Base-by-base conservation (phyloP, 805 yeast species). In the Saturnispora ahearnii region DNA sequence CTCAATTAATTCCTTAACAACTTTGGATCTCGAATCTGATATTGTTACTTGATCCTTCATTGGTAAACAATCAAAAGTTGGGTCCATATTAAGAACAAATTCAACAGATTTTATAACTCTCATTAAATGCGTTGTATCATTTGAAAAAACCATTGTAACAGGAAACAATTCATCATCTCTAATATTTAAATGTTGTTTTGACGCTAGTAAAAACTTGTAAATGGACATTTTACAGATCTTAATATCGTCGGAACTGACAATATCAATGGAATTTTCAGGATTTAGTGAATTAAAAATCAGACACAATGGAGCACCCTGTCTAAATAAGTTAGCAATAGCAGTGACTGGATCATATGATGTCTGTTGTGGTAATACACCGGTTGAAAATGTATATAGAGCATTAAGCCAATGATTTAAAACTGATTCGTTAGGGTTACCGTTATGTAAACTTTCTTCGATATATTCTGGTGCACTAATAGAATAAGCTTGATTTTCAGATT, bases 221-320 rank as follows among this genome's bases (percentile, higher is more conserved):
- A 93, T 88, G 24, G 88, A 82, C 69, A 84, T 84, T 61, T 93
- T 93, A 67, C 96, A 87, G 45, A 84, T 76, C 60, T 87, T 82
- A 54, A 87, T 62, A 62, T 91, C 96, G 61, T 85, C 91, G 32
- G 91, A 80, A 18, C 84, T 77, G 6, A 84, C 78, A 42, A 84
- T 70, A 49, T 81, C 78, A 49, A 75, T 73, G 40, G 72, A 64
- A 38, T 68, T 65, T 36, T 73, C 74, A 1, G 83, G 82, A 32
- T 62, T 63, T 21, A 88, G 74, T 12, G 80, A 71, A 66, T 93
- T 91, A 71, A 84, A 87, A 7, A 91, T 70, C 40, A 87, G 77
- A 65, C 98, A 90, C 40, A 93, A 71, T 4, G 98, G 96, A 2
- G 95, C 83, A 10, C 98, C 99, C 60, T 86, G 88, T 59, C 91